A percentile compares a stretch with the other conserved stretches of the same genome.
These are phyloP conservation scores for Obelidium mucronatum DNA, from an alignment of 192 early-diverging fungal species.

Conservation along the genomic window DNA sequence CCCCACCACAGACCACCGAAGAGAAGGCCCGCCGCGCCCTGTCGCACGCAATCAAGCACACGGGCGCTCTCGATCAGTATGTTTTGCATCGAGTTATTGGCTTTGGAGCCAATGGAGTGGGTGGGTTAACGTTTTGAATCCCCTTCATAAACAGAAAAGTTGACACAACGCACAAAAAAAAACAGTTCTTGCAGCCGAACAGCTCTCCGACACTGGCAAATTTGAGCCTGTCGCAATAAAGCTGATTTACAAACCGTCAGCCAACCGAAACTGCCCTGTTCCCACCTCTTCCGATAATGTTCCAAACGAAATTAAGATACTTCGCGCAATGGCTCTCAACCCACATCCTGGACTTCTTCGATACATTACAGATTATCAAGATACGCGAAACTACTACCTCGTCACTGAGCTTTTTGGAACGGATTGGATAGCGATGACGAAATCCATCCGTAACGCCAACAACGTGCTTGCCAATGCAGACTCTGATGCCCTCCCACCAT, in stretches of 20 bases:
- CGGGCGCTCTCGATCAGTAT: neutral
- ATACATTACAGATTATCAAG: constrained; percentile 20
- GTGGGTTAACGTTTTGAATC: neutral
- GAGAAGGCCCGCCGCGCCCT: constrained; percentile 13
- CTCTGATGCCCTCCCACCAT: neutral
- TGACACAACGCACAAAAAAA: neutral
- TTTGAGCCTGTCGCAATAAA: constrained; percentile 15
- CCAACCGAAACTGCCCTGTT: neutral
- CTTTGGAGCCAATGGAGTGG: constrained; percentile 30
- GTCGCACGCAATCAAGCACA: neutral
- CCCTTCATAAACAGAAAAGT: neutral
- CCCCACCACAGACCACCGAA: neutral
- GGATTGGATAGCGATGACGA: neutral
- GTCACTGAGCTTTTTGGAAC: constrained; percentile 21
- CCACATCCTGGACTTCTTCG: constrained; percentile 21
- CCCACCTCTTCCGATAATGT: neutral
- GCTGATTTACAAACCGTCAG: constrained; percentile 4
- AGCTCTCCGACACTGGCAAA: neutral
- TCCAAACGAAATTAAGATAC: constrained; percentile 16
- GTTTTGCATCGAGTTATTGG: constrained; percentile 10
- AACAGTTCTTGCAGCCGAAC: constrained; percentile 25
- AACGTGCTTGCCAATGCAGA: neutral
- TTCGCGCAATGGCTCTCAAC: constrained; percentile 11
- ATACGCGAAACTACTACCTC: neutral
- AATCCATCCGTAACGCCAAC: neutral